Base-by-base conservation (phyloP, 768 basidiomycete species). In the Cystobasidium onofrii region DNA sequence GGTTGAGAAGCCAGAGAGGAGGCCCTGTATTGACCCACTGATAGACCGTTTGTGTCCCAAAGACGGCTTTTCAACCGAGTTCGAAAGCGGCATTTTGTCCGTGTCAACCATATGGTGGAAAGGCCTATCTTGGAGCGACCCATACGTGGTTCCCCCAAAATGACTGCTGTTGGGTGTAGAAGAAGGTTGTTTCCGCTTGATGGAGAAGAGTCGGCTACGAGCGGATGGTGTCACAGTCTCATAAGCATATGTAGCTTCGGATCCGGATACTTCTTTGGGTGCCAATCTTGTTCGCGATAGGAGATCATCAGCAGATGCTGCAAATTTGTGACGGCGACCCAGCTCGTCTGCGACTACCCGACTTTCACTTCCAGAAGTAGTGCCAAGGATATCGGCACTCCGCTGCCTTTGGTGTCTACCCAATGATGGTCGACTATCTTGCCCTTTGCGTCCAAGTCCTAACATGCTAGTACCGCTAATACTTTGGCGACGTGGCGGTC, bases 401-500 rank as follows among this genome's bases (percentile, higher is more conserved):
- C 18, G 46, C n/a, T 50, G 46, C n/a, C 46, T 15, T 50, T 50
- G 46, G 20, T 50, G 46, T 50, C n/a, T 50, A n/a, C 46, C 46
- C 46, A 50, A 12, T 50, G 46, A 15, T 12, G 46, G 46, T n/a
- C 46, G 46, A n/a, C 10, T 50, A 20, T 50, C 18, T n/a, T 50
- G 46, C 4, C 3, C 20, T 20, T n/a, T 4, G 6, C 57, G 57
- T 29, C 33, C 15, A 27, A 60, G 33, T 17, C 13, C 57, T 4
- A 60, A 27, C 10, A 60, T 6, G 20, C 33, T 60, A 4, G 57
- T 60, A 15, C 57, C 39, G 69, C 69, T 71, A n/a, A 36, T 57
- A 31, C 55, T 71, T 1, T 54, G 50, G 20, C 69, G 52, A 23
- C 50, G 50, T 12, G 44, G 52, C 15, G 69, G 69, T 1, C 69